Conservation (phyloP, 148 eudicot species). For the Diospyros kaki region DNA sequence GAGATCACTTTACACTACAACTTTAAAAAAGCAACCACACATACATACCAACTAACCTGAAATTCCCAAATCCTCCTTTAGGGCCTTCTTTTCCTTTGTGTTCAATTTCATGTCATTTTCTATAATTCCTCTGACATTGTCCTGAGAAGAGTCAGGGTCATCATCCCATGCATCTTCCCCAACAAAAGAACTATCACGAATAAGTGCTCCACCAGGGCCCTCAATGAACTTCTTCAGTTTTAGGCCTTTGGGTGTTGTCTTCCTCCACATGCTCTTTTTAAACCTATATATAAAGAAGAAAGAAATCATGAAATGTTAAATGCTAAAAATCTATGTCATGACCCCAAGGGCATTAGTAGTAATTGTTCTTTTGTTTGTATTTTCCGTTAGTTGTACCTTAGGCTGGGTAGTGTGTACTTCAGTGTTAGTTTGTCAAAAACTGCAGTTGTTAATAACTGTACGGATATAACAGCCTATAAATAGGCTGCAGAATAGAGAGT, state of each 20-base stretch:
- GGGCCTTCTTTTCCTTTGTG: slow-evolving; percentile 41
- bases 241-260: slow-evolving; percentile 78
- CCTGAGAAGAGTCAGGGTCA: slow-evolving; percentile 39
- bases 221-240: slow-evolving; percentile 75
- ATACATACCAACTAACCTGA: slow-evolving; percentile 47
- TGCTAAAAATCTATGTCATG: too few relatives aligned
- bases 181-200: slow-evolving; percentile 74
- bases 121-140: slow-evolving; percentile 42
- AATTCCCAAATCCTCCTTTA: slow-evolving; percentile 48
- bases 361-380: too few relatives aligned
- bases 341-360: too few relatives aligned
- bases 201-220: slow-evolving; percentile 63
- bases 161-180: slow-evolving; percentile 97
- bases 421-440: too few relatives aligned
- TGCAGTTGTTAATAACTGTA: too few relatives aligned
- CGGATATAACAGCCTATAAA: too few relatives aligned
- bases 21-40: neutral
- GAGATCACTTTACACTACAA: neutral
- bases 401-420: too few relatives aligned
- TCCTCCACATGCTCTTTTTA: slow-evolving; percentile 84
- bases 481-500: too few relatives aligned
- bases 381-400: too few relatives aligned
- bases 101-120: slow-evolving; percentile 41
- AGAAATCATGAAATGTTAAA: neutral
- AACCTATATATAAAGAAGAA: slow-evolving; percentile 34